Base-by-base conservation (phyloP, 768 basidiomycete genomes). In the Lanmaoa rubissima region DNA sequence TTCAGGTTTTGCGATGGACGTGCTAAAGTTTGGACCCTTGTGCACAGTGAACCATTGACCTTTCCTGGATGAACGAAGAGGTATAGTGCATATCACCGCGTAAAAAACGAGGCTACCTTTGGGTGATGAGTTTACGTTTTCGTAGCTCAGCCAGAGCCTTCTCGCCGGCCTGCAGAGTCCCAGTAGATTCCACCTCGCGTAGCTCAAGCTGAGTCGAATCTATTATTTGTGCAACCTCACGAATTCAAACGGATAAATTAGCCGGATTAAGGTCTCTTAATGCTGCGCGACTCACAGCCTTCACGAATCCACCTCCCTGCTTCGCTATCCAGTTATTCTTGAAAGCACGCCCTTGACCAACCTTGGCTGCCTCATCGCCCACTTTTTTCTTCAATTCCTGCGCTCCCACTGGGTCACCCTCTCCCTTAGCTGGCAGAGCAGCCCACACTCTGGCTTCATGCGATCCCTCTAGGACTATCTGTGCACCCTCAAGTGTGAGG, bases 281-380 rank as follows among this genome's bases (percentile, higher is more conserved):
- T 7, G 24, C 26, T 47, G 31, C 14, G 43, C 19, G 38, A 81
- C 91, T 62, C 59, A 96, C 95, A 59, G 87, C 78, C 76, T 90
- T 90, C 45, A 96, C 84, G 61, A 99, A 83, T 19, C 90, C 92
- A 60, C 84, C 82, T 9, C 90, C 92, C 61, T 96, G 90, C 73
- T 98, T 98, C 21, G 78, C 81, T 59, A 98, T 93, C 97, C 97
- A 99, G 54, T 90, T 91, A 64, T 90, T 94, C 77, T 95, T 98
- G 82, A 99, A 97, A 19, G 96, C 97, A 61, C 90, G 83, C 10
- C 89, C 89, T 75, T 98, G 97, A 1, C 97, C 97, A 55, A 98
- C 83, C 75, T 95, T 97, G 16, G 92, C 87, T 8, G 85, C 81
- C 64, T 97, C 94, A 55, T 91, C 89, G 14, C 96, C 96, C 14